These are phyloP conservation scores for Rhizopogon sp. DNA, from an alignment of 768 basidiomycete species.

Conservation along the genomic window DNA sequence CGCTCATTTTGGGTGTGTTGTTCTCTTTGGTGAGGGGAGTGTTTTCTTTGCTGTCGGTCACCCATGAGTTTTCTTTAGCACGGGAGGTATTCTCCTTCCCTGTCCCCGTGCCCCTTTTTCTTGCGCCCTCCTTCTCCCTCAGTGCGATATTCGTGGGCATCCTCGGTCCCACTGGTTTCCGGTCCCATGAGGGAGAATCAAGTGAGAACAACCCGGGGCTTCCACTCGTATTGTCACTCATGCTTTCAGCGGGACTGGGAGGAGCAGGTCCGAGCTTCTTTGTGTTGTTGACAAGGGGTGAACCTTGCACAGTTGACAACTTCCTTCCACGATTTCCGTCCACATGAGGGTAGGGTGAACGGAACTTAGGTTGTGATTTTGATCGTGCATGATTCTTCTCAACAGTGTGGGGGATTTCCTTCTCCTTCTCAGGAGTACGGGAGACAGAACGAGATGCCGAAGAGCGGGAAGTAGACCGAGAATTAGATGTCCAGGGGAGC, in stretches of 20 bases:
- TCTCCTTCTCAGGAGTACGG: slow-evolving; percentile 2
- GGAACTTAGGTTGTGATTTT: slow-evolving; percentile 32
- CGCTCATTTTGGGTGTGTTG: slow-evolving; percentile 16
- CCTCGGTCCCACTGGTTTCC: slow-evolving; percentile 17
- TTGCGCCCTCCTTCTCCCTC: neutral
- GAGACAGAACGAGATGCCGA: slow-evolving; percentile 14
- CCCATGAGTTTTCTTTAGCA: slow-evolving; percentile 1
- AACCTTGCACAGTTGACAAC: slow-evolving; percentile 26
- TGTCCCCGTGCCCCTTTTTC: neutral
- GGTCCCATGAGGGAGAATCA: slow-evolving; percentile 18
- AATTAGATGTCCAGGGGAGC: slow-evolving; percentile 27
- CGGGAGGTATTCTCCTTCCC: slow-evolving; percentile 4
- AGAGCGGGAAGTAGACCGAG: slow-evolving; percentile 9
- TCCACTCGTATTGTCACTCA: slow-evolving; percentile 19
- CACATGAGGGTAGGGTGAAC: slow-evolving; percentile 3
- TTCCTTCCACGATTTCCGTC: slow-evolving; percentile 13
- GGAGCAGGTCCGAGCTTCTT: neutral
- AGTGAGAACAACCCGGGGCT: slow-evolving; percentile 6
- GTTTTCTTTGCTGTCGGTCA: neutral
- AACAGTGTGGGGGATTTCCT: neutral
- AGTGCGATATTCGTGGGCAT: slow-evolving; percentile 7
- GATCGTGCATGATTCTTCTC: slow-evolving; percentile 21
- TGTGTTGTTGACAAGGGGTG: slow-evolving; percentile 15
- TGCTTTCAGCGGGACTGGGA: neutral
- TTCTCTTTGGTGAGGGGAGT: slow-evolving; percentile 24